These are phyloP conservation scores for Globisporangium paddicum DNA, from an alignment of 352 stramenopile genomes.

Conservation along the genomic window DNA sequence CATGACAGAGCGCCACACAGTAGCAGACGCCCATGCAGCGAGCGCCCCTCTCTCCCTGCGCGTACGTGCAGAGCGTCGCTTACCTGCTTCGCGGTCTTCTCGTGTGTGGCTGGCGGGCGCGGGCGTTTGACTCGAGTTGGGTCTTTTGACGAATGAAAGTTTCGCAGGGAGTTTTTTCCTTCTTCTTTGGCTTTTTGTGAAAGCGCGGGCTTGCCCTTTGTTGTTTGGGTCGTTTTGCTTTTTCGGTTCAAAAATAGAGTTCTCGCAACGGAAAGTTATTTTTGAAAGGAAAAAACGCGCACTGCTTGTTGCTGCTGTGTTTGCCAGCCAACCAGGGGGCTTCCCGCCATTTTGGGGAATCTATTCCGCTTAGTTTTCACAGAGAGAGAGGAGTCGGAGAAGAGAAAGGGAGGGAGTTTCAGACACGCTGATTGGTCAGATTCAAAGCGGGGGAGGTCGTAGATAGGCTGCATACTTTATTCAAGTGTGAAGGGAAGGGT, in stretches of 20 bases:
- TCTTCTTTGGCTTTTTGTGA: constrained; percentile 17
- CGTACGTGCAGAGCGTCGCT: background rate
- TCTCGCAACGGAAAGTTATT: background rate
- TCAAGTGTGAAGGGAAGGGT: background rate
- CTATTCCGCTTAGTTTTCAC: background rate
- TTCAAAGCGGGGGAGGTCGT: background rate
- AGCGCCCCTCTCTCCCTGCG: background rate
- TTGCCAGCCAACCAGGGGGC: background rate
- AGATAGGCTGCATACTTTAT: background rate
- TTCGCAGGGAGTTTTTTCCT: constrained; percentile 35
- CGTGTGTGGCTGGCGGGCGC: constrained; percentile 48
- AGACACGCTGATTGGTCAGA: constrained; percentile 6
- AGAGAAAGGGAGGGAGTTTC: constrained; percentile 12
- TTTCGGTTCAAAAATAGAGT: constrained; percentile 16
- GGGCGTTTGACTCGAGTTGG: constrained; percentile 65
- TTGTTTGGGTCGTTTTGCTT: constrained; percentile 12
- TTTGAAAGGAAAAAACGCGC: constrained; percentile 8
- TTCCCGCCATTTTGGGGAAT: constrained; percentile 9
- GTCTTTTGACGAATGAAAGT: constrained; percentile 88
- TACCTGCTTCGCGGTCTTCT: constrained; percentile 44
- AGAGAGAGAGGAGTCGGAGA: background rate
- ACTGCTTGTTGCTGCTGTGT: background rate
- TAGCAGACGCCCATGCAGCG: background rate
- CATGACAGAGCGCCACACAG: background rate
- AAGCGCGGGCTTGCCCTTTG: background rate